These are phyloP conservation scores for Epicoccum nigrum DNA, from an alignment of 2,329 filamentous ascomycete species.

Conservation along the genomic window DNA sequence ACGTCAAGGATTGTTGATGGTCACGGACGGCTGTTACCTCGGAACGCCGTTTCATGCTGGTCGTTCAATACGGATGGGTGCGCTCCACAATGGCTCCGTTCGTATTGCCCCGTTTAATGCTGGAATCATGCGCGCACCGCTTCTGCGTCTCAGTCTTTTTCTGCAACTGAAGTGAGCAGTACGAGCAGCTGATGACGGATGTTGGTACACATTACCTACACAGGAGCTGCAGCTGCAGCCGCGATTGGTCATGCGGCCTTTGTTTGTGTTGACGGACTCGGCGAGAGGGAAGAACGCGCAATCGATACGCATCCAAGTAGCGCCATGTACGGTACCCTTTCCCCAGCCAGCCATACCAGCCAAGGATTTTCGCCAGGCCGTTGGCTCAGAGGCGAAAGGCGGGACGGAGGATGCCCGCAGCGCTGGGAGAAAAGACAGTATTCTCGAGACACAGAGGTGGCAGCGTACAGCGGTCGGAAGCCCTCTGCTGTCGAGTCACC, in stretches of 20 bases:
- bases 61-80: constrained; percentile 12
- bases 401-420: constrained; percentile 12
- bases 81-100: constrained; percentile 8
- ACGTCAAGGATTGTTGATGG: constrained; percentile 20
- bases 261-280: constrained; percentile 12
- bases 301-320: constrained; percentile 32
- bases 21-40: constrained; percentile 5
- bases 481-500: constrained; percentile 12
- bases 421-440: constrained; percentile 4
- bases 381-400: constrained; percentile 16
- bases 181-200: neutral
- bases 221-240: neutral
- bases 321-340: constrained; percentile 8
- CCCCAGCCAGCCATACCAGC: constrained; percentile 6
- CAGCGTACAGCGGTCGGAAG: neutral
- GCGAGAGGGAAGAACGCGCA: constrained; percentile 21
- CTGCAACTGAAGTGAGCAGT: constrained; percentile 5
- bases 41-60: constrained; percentile 17
- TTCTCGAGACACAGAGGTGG: constrained; percentile 4
- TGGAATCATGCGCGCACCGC: constrained; percentile 12
- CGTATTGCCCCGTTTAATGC: constrained; percentile 16
- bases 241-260: neutral
- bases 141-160: neutral
- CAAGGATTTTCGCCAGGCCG: constrained; percentile 2
- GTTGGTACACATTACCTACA: neutral